Conservation (phyloP, 2,329 filamentous ascomycete genomes). For the Fusarium zealandicum region DNA sequence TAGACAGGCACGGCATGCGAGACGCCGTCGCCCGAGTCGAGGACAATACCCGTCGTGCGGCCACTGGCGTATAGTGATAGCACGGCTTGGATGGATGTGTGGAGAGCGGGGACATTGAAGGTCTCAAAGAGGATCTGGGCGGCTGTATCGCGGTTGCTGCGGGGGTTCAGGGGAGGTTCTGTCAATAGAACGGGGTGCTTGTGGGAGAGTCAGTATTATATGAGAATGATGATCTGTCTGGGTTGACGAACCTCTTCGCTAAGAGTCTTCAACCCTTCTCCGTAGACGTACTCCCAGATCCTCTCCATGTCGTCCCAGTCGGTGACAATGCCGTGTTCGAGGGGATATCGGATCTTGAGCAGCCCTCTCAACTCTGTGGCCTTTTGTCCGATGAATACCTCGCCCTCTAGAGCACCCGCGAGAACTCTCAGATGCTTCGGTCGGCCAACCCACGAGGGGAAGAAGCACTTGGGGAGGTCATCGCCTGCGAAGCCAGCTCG, state of each 20-base stretch:
- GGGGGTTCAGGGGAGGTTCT: slow-evolving; percentile 93
- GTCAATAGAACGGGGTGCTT: slow-evolving; percentile 95
- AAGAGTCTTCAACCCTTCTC: slow-evolving; percentile 92
- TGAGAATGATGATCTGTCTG: background rate
- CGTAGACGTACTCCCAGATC: slow-evolving; percentile 98
- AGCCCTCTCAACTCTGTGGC: slow-evolving; percentile 88
- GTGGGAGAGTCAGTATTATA: slow-evolving; percentile 26
- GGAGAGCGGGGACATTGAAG: slow-evolving; percentile 95
- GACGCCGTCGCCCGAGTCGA: slow-evolving; percentile 95
- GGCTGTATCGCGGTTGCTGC: slow-evolving; percentile 93
- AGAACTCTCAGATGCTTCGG: slow-evolving; percentile 95
- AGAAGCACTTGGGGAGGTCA: slow-evolving; percentile 94
- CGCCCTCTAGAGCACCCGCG: slow-evolving; percentile 94
- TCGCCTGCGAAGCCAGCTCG: slow-evolving; percentile 96
- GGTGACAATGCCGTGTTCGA: slow-evolving; percentile 98
- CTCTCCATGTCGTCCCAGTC: slow-evolving; percentile 99
- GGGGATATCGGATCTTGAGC: slow-evolving; percentile 92
- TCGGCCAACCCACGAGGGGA: slow-evolving; percentile 94
- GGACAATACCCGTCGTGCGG: slow-evolving; percentile 92
- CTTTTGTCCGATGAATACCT: slow-evolving; percentile 94
- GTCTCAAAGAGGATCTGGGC: slow-evolving; percentile 99
- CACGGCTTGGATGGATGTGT: slow-evolving; percentile 96
- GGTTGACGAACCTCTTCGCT: slow-evolving; percentile 80
- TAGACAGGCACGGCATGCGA: slow-evolving; percentile 98
- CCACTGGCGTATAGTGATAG: slow-evolving; percentile 95